phyloP scores from a whole-genome alignment of 768 basidiomycete genomes.

The Mycena indigotica region DNA sequence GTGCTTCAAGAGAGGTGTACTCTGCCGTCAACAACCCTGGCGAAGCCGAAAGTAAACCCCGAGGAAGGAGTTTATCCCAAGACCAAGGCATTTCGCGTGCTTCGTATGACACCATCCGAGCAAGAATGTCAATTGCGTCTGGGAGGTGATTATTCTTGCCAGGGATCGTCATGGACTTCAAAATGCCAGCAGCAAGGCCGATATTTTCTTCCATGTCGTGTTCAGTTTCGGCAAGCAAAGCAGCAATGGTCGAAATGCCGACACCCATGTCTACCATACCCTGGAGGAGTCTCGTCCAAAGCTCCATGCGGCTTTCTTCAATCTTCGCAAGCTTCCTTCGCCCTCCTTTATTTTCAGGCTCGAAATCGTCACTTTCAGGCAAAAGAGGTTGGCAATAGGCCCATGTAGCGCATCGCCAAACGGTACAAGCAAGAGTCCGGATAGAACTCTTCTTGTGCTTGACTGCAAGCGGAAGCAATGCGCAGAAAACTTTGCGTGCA shows the following conservation, averaged over 20 bases:
- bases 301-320: slow-evolving; percentile 31
- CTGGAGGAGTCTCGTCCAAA: slow-evolving; percentile 44
- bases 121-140: slow-evolving; percentile 52
- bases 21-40: slow-evolving; percentile 60
- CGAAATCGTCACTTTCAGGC: slow-evolving; percentile 33
- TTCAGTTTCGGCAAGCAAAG: slow-evolving; percentile 41
- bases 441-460: slow-evolving; percentile 66
- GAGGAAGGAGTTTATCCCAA: slow-evolving; percentile 50
- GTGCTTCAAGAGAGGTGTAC: slow-evolving; percentile 45
- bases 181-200: neutral
- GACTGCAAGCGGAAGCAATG: slow-evolving; percentile 56
- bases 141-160: slow-evolving; percentile 42
- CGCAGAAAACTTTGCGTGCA: slow-evolving; percentile 48
- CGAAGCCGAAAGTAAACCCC: slow-evolving; percentile 54
- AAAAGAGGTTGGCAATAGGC: slow-evolving; percentile 61
- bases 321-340: slow-evolving; percentile 32
- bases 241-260: slow-evolving; percentile 59
- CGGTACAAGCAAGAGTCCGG: slow-evolving; percentile 58
- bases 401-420: slow-evolving; percentile 72
- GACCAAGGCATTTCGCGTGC: slow-evolving; percentile 44
- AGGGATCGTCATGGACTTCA: slow-evolving; percentile 12
- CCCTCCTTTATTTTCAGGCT: slow-evolving; percentile 27
- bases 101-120: slow-evolving; percentile 51
- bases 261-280: slow-evolving; percentile 58
- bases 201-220: slow-evolving; percentile 26